Conservation (phyloP, 148 eudicot species). For the Dysphania ambrosioides region DNA sequence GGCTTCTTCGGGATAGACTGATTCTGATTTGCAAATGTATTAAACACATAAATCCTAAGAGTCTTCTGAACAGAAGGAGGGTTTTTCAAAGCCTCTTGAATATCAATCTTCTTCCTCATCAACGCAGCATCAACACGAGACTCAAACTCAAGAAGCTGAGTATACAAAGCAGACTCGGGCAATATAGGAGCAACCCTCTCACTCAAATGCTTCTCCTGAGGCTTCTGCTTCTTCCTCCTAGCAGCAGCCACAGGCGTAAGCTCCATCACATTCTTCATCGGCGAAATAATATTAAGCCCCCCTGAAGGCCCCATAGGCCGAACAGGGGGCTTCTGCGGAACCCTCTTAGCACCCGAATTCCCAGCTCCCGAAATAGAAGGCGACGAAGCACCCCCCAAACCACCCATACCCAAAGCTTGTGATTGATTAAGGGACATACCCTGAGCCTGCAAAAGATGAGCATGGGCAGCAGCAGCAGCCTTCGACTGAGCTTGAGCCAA, state of each 20-base stretch:
- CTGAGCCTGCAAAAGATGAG: slow-evolving; percentile 65
- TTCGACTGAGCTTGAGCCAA: slow-evolving; percentile 45
- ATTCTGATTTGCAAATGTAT: slow-evolving; percentile 74
- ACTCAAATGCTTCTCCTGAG: slow-evolving; percentile 65
- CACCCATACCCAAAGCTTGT: slow-evolving; percentile 44
- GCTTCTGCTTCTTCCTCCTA: slow-evolving; percentile 76
- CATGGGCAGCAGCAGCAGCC: slow-evolving; percentile 53
- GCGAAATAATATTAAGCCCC: slow-evolving; percentile 38
- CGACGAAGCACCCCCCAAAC: slow-evolving; percentile 32
- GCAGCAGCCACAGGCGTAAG: slow-evolving; percentile 50
- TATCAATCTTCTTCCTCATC: too few relatives aligned
- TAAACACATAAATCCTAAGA: slow-evolving; percentile 80
- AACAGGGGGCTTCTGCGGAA: slow-evolving; percentile 66
- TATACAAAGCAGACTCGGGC: slow-evolving; percentile 87
- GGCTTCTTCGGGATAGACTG: slow-evolving; percentile 60
- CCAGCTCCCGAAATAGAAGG: slow-evolving; percentile 34
- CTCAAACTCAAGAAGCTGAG: slow-evolving; percentile 92
- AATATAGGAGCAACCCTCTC: slow-evolving; percentile 71
- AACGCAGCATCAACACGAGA: slow-evolving; percentile 85
- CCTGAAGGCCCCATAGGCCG: slow-evolving; percentile 55
- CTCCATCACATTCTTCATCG: slow-evolving; percentile 62
- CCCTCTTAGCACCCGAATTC: slow-evolving; percentile 39
- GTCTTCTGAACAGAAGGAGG: slow-evolving; percentile 80
- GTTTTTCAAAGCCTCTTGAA: too few relatives aligned
- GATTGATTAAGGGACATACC: slow-evolving; percentile 51